These are phyloP conservation scores for Hericium rajendrae DNA, from an alignment of 768 basidiomycete species.

Conservation along the genomic window DNA sequence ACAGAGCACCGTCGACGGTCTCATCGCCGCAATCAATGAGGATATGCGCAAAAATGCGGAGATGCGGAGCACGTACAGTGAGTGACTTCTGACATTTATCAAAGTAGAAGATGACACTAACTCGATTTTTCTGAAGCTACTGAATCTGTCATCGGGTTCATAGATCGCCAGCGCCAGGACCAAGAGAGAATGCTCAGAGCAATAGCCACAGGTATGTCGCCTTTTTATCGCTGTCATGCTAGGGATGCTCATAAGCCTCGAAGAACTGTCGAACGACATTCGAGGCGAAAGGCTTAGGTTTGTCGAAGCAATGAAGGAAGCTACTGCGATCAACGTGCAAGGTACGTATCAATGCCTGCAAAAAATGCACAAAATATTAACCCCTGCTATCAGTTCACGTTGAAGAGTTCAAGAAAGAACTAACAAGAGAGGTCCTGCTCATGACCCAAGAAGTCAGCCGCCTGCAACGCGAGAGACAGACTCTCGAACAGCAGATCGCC, in stretches of 20 bases:
- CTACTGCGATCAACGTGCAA: conserved; percentile 80
- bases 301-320: conserved; percentile 93
- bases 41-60: conserved; percentile 30
- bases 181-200: conserved; percentile 62
- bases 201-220: conserved; percentile 48
- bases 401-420: conserved; percentile 78
- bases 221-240: not conserved
- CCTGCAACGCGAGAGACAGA: conserved; percentile 55
- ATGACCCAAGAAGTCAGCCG: conserved; percentile 69
- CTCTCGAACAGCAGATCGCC: conserved; percentile 59
- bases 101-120: conserved; percentile 2
- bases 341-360: conserved; percentile 28
- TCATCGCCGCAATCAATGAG: conserved; percentile 31
- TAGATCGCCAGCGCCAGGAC: conserved; percentile 62
- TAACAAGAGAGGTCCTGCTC: conserved; percentile 61
- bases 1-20: conserved; percentile 25
- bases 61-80: conserved; percentile 31
- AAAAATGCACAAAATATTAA: conserved; percentile 57
- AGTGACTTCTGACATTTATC: conserved; percentile 3
- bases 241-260: not conserved
- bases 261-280: conserved; percentile 77
- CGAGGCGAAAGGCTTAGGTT: conserved; percentile 79
- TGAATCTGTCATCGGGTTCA: conserved; percentile 47
- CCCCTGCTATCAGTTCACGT: conserved; percentile 51
- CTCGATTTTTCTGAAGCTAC: conserved; percentile 29